A percentile compares a stretch with the other conserved stretches of the same genome.
Conservation (phyloP, 2,329 filamentous ascomycete species). For the Septoria linicola region DNA sequence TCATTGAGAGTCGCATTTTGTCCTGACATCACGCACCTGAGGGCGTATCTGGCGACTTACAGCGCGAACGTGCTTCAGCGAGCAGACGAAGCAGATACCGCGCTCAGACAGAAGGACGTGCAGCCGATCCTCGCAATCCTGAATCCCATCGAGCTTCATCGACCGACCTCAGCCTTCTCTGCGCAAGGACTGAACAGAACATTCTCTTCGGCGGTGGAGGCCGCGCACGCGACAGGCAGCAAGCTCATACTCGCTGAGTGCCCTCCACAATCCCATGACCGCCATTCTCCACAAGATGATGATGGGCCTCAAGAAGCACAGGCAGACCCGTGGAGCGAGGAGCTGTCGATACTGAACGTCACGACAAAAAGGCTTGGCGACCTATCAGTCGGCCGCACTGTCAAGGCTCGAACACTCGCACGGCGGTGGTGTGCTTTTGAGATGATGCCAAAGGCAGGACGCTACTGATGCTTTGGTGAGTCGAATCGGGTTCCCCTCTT, state of each 20-base stretch:
- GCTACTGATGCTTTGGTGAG: conserved; percentile 9
- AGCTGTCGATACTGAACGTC: conserved; percentile 50
- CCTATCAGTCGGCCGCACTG: conserved; percentile 48
- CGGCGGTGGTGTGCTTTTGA: conserved; percentile 46
- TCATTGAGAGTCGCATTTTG: conserved; percentile 71
- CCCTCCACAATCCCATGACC: background rate
- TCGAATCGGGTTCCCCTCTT: background rate
- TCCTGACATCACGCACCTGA: conserved; percentile 72
- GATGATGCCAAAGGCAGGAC: conserved; percentile 2
- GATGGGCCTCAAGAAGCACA: background rate
- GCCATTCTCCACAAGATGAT: background rate
- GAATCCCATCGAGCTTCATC: conserved; percentile 64
- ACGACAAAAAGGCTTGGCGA: conserved; percentile 44
- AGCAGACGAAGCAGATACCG: conserved; percentile 7
- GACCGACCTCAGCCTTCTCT: conserved; percentile 70
- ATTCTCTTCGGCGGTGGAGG: conserved; percentile 62
- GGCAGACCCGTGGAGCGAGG: conserved; percentile 44
- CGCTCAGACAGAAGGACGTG: conserved; percentile 13
- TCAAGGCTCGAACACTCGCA: conserved; percentile 44
- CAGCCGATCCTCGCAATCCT: conserved; percentile 61
- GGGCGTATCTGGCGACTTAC: conserved; percentile 61
- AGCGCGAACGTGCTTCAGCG: conserved; percentile 17
- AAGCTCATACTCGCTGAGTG: conserved; percentile 45
- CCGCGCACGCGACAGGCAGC: conserved; percentile 45
- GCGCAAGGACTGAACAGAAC: conserved; percentile 68